Conservation (phyloP, 2,329 filamentous ascomycete species). For the Colletotrichum simmondsii region DNA sequence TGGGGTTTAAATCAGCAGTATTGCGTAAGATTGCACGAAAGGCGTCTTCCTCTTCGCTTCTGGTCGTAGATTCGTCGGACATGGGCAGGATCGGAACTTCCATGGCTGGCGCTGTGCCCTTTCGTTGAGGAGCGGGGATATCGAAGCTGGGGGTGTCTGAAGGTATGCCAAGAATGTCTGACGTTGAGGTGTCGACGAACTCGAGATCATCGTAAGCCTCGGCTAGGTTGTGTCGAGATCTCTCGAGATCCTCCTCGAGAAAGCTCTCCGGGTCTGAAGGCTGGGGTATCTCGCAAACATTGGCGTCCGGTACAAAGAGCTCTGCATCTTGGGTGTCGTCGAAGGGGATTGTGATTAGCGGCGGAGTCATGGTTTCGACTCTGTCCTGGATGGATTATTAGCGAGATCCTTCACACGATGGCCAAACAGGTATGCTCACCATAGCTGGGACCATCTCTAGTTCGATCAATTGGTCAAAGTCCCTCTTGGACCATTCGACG, state of each 20-base stretch:
- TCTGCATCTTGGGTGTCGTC: constrained; percentile 11
- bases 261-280: constrained; percentile 45
- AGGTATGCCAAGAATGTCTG: neutral
- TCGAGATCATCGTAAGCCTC: neutral
- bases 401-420: too few relatives aligned
- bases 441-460: constrained; percentile 10
- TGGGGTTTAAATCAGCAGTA: neutral
- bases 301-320: constrained; percentile 37
- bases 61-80: neutral
- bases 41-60: neutral
- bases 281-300: constrained; percentile 39
- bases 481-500: neutral
- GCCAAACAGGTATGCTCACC: neutral
- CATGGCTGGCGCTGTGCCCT: neutral
- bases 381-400: constrained; percentile 26
- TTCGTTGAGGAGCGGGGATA: neutral
- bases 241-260: neutral
- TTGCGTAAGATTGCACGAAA: neutral
- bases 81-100: neutral
- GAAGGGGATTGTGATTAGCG: neutral
- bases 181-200: neutral
- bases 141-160: constrained; percentile 12
- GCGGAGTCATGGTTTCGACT: neutral
- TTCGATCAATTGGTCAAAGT: neutral
- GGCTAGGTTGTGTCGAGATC: constrained; percentile 22